A percentile compares a stretch with the other conserved stretches of the same genome.
Evolutionary conservation across 148 eudicot species (phyloP).

Genomic region (Chenopodium quinoa): DNA sequence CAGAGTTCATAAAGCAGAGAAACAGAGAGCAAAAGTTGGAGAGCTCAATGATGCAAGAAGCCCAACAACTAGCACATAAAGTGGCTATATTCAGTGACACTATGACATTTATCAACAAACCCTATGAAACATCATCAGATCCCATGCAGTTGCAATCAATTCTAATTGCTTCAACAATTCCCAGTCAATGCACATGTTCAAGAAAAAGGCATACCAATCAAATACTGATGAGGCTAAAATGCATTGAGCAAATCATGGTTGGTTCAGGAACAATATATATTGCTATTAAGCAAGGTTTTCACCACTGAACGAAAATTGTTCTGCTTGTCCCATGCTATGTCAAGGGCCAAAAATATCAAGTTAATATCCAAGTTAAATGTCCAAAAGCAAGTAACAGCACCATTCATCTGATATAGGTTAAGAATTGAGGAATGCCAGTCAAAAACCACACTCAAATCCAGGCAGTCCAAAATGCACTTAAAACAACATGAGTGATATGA

Average conservation of each 20-base stretch:
- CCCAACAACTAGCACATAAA: neutral
- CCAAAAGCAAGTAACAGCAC: slow-evolving; percentile 9
- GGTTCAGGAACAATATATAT: neutral
- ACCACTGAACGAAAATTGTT: neutral
- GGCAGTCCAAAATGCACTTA: slow-evolving; percentile 23
- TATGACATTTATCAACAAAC: neutral
- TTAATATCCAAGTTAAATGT: slow-evolving; percentile 10
- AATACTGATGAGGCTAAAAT: neutral
- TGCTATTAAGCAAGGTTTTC: neutral
- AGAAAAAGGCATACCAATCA: slow-evolving; percentile 8
- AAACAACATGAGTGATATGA: slow-evolving; percentile 5
- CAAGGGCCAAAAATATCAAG: neutral
- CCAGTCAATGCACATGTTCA: neutral
- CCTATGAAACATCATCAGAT: neutral
- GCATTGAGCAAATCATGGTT: neutral
- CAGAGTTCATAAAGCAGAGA: neutral
- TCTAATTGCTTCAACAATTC: neutral
- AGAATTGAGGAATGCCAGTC: neutral
- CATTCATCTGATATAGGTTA: neutral
- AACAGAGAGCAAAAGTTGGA: neutral
- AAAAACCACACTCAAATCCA: slow-evolving; percentile 4
- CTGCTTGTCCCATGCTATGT: neutral
- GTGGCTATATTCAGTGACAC: neutral
- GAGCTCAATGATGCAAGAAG: neutral
- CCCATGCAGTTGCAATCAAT: slow-evolving; percentile 1